Evolutionary conservation across 2,329 filamentous ascomycete genomes (phyloP).

Genomic region (Ploettnerulaceae sp.): DNA sequence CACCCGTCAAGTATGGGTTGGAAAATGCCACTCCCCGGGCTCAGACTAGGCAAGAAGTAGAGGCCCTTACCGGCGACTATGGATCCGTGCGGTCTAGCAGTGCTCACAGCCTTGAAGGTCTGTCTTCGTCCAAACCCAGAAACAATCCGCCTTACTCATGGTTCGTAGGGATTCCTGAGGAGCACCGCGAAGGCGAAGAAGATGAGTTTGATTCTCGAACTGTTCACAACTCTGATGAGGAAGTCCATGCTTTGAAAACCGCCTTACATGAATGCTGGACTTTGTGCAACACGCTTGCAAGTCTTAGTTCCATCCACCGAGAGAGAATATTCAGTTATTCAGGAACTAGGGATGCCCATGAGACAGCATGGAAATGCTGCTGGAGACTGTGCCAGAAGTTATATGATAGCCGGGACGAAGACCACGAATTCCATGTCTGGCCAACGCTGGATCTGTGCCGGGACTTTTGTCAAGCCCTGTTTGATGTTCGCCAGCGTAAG

Average conservation of each 20-base stretch:
- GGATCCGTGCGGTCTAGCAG: conserved; percentile 55
- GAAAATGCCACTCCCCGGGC: conserved; percentile 75
- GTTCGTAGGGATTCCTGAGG: conserved; percentile 36
- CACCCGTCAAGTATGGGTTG: conserved; percentile 58
- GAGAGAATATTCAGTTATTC: conserved; percentile 73
- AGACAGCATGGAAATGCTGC: conserved; percentile 88
- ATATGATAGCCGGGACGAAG: conserved; percentile 74
- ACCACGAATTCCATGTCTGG: conserved; percentile 61
- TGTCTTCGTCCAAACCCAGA: conserved; percentile 27
- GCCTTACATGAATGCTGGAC: conserved; percentile 90
- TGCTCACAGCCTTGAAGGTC: conserved; percentile 74
- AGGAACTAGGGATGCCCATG: conserved; percentile 70
- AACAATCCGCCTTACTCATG: conserved; percentile 24
- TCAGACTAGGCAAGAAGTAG: conserved; percentile 74
- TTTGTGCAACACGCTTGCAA: conserved; percentile 84
- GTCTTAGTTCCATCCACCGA: conserved; percentile 77
- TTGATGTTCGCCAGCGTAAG: conserved; percentile 74
- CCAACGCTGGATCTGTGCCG: conserved; percentile 81
- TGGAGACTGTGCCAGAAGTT: conserved; percentile 90
- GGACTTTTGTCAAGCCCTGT: conserved; percentile 87
- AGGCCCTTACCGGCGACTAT: conserved; percentile 47
- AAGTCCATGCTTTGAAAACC: conserved; percentile 64
- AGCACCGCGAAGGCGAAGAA: conserved; percentile 47
- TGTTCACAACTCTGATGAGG: conserved; percentile 46
- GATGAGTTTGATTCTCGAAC: conserved; percentile 43